These are phyloP conservation scores for Phytopythium chamaehyphon DNA, from an alignment of 352 stramenopile genomes.

Conservation along the genomic window DNA sequence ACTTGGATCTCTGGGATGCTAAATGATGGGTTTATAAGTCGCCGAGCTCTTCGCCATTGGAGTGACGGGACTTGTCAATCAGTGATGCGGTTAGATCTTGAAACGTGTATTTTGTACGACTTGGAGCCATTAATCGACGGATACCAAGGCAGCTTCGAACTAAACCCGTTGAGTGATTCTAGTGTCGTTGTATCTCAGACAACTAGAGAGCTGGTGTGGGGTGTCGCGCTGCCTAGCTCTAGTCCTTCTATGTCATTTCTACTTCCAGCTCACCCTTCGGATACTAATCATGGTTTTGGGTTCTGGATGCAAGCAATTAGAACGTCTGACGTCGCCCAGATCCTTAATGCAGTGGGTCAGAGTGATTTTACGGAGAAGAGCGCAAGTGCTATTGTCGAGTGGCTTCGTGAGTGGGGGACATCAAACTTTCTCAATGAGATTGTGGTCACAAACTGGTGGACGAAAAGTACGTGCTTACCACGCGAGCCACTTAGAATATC, in stretches of 20 bases:
- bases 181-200: slow-evolving; percentile 14
- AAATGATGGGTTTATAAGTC: slow-evolving; percentile 35
- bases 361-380: slow-evolving; percentile 17
- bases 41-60: slow-evolving; percentile 60
- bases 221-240: slow-evolving; percentile 4
- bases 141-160: slow-evolving; percentile 55
- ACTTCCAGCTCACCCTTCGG: slow-evolving; percentile 18
- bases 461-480: slow-evolving; percentile 33
- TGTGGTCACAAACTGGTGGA: slow-evolving; percentile 51
- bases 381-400: slow-evolving; percentile 22
- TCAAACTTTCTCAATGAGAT: slow-evolving; percentile 36
- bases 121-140: slow-evolving; percentile 50
- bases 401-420: slow-evolving; percentile 29
- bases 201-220: slow-evolving; percentile 29
- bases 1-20: slow-evolving; percentile 44
- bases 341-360: slow-evolving; percentile 12
- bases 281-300: slow-evolving; percentile 27
- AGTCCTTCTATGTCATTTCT: slow-evolving; percentile 36
- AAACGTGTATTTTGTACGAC: slow-evolving; percentile 43
- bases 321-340: slow-evolving; percentile 17
- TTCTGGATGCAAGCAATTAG: slow-evolving; percentile 38
- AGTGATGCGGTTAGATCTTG: slow-evolving; percentile 16
- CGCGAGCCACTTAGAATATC: slow-evolving; percentile 13
- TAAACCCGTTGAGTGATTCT: slow-evolving; percentile 32
- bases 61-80: slow-evolving; percentile 52